A percentile compares a stretch with the other conserved stretches of the same genome.
These are phyloP conservation scores for Dendryphion nanum DNA, from an alignment of 2,329 filamentous ascomycete species.

Conservation along the genomic window DNA sequence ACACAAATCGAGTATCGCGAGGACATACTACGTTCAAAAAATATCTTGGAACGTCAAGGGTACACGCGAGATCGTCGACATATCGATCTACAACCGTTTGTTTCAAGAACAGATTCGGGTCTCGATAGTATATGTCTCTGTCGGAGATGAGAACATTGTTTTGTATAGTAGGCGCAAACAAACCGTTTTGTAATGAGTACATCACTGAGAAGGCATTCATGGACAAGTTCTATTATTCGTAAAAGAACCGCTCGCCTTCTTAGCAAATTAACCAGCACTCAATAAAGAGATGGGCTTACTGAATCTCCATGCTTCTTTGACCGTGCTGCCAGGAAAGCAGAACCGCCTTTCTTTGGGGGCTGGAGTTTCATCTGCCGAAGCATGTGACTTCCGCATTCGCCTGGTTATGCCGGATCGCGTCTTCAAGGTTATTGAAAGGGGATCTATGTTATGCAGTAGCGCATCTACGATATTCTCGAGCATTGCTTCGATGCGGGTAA, in stretches of 20 bases:
- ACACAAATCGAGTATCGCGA: neutral
- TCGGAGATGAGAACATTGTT: conserved; percentile 4
- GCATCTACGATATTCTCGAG: conserved; percentile 53
- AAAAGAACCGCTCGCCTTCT: too few species aligned
- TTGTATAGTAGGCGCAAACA: neutral
- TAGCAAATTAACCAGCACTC: too few species aligned
- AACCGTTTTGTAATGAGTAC: conserved; percentile 58
- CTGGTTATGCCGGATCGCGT: conserved; percentile 27
- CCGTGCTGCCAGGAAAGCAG: conserved; percentile 55
- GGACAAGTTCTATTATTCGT: conserved; percentile 57
- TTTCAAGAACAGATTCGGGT: conserved; percentile 67
- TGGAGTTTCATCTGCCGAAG: conserved; percentile 1
- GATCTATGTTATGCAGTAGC: conserved; percentile 48
- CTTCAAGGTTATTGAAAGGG: conserved; percentile 52
- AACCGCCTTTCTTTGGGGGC: conserved; percentile 25
- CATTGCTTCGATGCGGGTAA: conserved; percentile 57
- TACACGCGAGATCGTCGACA: conserved; percentile 72
- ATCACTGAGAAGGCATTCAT: conserved; percentile 50
- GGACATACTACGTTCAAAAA: conserved; percentile 66
- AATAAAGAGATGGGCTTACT: too few species aligned
- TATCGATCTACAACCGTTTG: conserved; percentile 69
- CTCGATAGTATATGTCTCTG: conserved; percentile 79
- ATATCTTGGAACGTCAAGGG: conserved; percentile 62
- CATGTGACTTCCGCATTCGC: conserved; percentile 8
- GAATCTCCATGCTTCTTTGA: conserved; percentile 59